Evolutionary conservation across 2,329 filamentous ascomycete species (phyloP), one percentile per base, ranked within the genome.

Genomic region (Phaeoacremonium minimum): DNA sequence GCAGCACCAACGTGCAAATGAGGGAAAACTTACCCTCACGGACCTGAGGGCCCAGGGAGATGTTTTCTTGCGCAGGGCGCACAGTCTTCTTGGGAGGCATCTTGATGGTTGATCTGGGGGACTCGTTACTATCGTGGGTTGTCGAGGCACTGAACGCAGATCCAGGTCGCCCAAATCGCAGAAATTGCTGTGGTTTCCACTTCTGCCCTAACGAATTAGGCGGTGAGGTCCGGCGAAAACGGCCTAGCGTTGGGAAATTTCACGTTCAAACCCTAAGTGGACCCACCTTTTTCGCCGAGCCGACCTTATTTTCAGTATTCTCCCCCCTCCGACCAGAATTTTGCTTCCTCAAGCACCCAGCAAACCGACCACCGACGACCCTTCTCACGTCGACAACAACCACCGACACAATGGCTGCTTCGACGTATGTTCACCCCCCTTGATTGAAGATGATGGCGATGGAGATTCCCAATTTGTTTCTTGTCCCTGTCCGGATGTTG

Each of bases 1-100:
- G 33, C 34, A 19, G 20, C 20, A 14, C 12, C 26, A 15, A 4
- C 4, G 11, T 22, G 35, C 29, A 43, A n/a, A n/a, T 40, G 33
- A 32, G 31, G 17, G 44, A 29, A 50, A 51, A 64, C 80, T 64
- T 68, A 91, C 88, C 90, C 80, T 96, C 91, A 66, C 90, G 85
- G 75, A 90, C 87, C 71, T 95, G 87, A 66, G 93, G 93, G 61
- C 93, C 93, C 61, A 97, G 83, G 72, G 86, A 90, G 79, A 98
- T 93, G 77, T 98, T 98, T 84, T 97, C 93, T 77, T 91, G 83
- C 59, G 80, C 78, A 61, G 86, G 82, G 66, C 84, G 79, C 61
- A 80, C 73, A 69, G 83, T 83, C 79, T 91, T 90, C 83, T 94
- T 94, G 69, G 90, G 90, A 72, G 90, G 75, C 91, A 97, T 97